These are phyloP conservation scores for Populus ilicifolia DNA, from an alignment of 345 rosid genomes.

Conservation along the genomic window DNA sequence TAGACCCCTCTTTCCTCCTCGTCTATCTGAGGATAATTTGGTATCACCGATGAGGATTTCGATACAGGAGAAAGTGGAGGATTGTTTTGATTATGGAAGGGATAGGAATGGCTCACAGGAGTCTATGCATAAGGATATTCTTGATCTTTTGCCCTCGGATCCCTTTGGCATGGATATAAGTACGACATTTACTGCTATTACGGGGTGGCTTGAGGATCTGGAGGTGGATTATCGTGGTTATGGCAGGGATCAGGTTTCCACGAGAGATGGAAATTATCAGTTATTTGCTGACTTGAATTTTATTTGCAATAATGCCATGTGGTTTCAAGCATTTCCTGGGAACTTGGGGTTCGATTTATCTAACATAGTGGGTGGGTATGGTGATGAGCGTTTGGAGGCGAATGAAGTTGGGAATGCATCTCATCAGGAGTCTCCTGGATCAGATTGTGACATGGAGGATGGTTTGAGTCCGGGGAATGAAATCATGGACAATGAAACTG, in stretches of 20 bases:
- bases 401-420: constrained; percentile 28
- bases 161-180: constrained; percentile 92
- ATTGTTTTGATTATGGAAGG: constrained; percentile 60
- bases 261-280: constrained; percentile 46
- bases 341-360: constrained; percentile 23
- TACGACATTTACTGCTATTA: constrained; percentile 71
- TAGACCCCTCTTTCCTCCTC: constrained; percentile 56
- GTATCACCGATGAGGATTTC: constrained; percentile 64
- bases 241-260: constrained; percentile 38
- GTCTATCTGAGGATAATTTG: constrained; percentile 61
- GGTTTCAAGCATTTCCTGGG: constrained; percentile 52
- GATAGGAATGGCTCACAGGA: constrained; percentile 57
- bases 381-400: constrained; percentile 22
- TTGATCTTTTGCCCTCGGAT: constrained; percentile 88
- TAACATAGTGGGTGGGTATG: constrained; percentile 28
- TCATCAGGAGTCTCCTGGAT: constrained; percentile 14
- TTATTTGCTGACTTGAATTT: constrained; percentile 74
- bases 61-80: constrained; percentile 51
- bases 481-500: constrained; percentile 6
- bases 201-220: constrained; percentile 87
- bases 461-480: constrained; percentile 27
- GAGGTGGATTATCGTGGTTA: constrained; percentile 58
- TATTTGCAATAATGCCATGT: constrained; percentile 76
- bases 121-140: constrained; percentile 62
- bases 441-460: constrained; percentile 35